A percentile compares a stretch with the other conserved stretches of the same genome.
Conservation (phyloP, 306 rosid genomes). For the Ziziphus jujuba region DNA sequence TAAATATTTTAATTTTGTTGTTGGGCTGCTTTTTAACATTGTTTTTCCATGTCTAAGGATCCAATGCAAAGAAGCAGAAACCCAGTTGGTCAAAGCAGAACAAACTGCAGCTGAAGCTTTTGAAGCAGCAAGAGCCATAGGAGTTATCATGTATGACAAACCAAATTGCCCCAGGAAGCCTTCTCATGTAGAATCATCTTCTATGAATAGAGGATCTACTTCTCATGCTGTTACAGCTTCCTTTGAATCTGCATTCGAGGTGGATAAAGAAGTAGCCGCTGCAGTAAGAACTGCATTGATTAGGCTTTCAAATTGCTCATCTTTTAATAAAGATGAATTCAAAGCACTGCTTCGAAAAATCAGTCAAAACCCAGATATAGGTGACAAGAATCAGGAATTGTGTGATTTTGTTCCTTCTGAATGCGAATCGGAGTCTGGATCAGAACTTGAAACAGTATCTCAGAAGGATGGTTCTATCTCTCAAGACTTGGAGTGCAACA, state of each 20-base stretch:
- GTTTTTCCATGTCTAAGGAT: constrained; percentile 50
- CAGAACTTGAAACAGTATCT: constrained; percentile 46
- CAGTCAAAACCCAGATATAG: constrained; percentile 75
- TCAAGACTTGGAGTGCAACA: constrained; percentile 43
- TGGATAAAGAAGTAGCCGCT: constrained; percentile 86
- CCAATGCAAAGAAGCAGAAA: constrained; percentile 75
- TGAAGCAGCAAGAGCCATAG: constrained; percentile 76
- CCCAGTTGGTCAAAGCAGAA: constrained; percentile 56
- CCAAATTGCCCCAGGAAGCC: constrained; percentile 73
- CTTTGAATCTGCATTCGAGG: constrained; percentile 92
- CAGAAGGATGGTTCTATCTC: constrained; percentile 30
- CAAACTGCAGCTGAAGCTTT: constrained; percentile 72
- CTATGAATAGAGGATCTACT: constrained; percentile 52
- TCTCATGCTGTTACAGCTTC: constrained; percentile 78
- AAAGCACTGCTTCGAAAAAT: constrained; percentile 70
- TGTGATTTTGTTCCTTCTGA: constrained; percentile 55
- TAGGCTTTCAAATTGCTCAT: constrained; percentile 68
- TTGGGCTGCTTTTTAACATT: background rate
- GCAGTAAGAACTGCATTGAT: constrained; percentile 81
- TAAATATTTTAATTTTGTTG: constrained; percentile 9
- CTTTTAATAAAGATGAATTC: constrained; percentile 70
- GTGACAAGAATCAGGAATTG: constrained; percentile 42
- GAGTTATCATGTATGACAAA: constrained; percentile 81
- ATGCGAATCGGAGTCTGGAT: constrained; percentile 58
- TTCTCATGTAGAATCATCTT: constrained; percentile 60